Conservation (phyloP, 2,329 filamentous ascomycete species). For the Aspergillus tubingensis region DNA sequence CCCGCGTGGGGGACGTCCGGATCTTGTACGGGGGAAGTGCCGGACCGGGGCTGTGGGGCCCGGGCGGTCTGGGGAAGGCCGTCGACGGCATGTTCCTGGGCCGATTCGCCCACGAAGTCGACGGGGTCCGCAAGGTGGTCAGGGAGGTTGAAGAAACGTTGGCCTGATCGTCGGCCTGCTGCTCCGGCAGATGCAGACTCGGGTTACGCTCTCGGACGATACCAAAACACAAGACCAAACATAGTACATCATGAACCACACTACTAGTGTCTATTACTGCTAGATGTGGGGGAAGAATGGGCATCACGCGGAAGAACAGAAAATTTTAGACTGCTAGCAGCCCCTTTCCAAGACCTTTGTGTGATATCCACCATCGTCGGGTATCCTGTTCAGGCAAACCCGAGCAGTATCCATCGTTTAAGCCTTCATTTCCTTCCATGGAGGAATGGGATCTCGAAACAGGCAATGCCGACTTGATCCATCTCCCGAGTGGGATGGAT, state of each 20-base stretch:
- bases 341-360: background rate
- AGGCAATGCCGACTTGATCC: background rate
- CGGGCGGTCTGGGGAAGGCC: constrained; percentile 59
- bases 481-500: background rate
- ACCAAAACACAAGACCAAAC: background rate
- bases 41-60: constrained; percentile 70
- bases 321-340: background rate
- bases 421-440: no score
- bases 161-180: constrained; percentile 3
- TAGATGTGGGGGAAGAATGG: background rate
- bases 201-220: background rate
- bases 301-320: background rate
- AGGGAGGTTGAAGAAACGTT: constrained; percentile 63
- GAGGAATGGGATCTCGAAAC: background rate
- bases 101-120: constrained; percentile 75
- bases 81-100: constrained; percentile 82
- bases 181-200: background rate
- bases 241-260: background rate
- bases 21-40: constrained; percentile 83
- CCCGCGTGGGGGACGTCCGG: constrained; percentile 60
- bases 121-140: constrained; percentile 71
- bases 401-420: background rate
- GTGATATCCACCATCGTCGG: background rate
- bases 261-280: background rate
- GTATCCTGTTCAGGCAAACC: constrained; percentile 1